Percentiles rank a stretch among this genome's conserved stretches.
These are phyloP conservation scores for Pouteria campechiana DNA, from an alignment of 179 eudicot genomes.

Conservation along the genomic window DNA sequence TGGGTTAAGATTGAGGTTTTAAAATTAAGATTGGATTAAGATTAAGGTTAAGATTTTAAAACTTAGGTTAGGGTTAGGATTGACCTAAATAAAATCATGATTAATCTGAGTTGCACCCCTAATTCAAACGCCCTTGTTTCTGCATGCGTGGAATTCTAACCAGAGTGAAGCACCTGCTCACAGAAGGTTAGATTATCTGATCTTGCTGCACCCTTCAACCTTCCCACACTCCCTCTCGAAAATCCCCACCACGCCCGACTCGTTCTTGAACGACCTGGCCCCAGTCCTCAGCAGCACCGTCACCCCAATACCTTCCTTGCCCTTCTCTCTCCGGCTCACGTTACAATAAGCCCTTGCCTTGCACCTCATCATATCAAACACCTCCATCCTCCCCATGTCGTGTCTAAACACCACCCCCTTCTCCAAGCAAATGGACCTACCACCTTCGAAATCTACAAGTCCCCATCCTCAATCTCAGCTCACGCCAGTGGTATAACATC, in stretches of 20 bases:
- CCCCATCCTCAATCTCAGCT: conserved; percentile 39
- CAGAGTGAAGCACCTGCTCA: too few relatives aligned
- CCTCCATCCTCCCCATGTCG: conserved; percentile 43
- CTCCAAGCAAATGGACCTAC: conserved; percentile 45
- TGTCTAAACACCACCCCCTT: conserved; percentile 80
- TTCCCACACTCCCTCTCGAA: conserved; percentile 41
- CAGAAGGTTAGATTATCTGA: conserved; percentile 60
- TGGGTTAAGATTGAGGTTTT: too few relatives aligned
- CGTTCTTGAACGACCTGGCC: conserved; percentile 58
- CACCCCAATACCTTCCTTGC: conserved; percentile 31
- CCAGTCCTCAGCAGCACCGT: conserved; percentile 65
- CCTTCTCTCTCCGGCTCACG: conserved; percentile 4
- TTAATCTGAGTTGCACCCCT: too few relatives aligned
- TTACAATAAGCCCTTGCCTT: conserved; percentile 52
- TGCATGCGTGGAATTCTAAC: background rate
- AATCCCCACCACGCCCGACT: conserved; percentile 35
- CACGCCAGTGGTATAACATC: conserved; percentile 76
- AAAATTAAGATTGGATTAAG: too few relatives aligned
- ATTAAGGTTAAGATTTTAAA: too few relatives aligned
- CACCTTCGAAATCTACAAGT: conserved; percentile 25
- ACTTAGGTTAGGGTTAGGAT: too few relatives aligned
- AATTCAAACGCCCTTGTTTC: too few relatives aligned
- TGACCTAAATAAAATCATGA: too few relatives aligned
- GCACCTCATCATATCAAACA: conserved; percentile 56
- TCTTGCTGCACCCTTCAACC: conserved; percentile 35